A percentile compares a stretch with the other conserved stretches of the same genome.
These are phyloP conservation scores for Geotrichum armillariae DNA, from an alignment of 1,139 yeast species.

Conservation along the genomic window DNA sequence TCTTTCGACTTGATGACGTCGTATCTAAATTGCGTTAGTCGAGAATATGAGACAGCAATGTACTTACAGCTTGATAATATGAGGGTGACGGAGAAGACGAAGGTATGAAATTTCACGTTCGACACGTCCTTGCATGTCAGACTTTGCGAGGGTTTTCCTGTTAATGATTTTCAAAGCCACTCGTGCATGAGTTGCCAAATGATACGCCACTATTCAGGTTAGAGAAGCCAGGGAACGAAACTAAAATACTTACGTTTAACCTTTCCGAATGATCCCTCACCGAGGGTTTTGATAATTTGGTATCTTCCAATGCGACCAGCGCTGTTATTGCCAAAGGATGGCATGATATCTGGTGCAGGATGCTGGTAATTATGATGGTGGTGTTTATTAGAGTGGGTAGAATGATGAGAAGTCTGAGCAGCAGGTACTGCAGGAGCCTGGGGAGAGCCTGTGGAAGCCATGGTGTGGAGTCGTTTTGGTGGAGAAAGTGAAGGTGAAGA, in stretches of 20 bases:
- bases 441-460: conserved; percentile 6
- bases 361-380: neutral
- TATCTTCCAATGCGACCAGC: conserved; percentile 74
- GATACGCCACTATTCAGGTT: conserved; percentile 72
- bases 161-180: conserved; percentile 95
- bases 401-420: neutral
- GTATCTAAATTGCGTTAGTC: conserved; percentile 41
- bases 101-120: conserved; percentile 93
- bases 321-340: conserved; percentile 27
- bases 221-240: neutral
- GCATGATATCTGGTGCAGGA: conserved; percentile 28
- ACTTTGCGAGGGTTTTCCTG: conserved; percentile 87
- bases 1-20: conserved; percentile 96
- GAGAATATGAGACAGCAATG: neutral
- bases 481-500: neutral
- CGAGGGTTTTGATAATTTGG: conserved; percentile 90
- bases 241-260: conserved; percentile 54
- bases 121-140: conserved; percentile 96
- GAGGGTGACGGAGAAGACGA: conserved; percentile 90
- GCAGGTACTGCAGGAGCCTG: neutral
- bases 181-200: conserved; percentile 85
- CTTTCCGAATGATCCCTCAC: conserved; percentile 98
- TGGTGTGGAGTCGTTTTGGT: neutral
- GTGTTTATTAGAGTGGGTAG: neutral
- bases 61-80: conserved; percentile 71